Conservation (phyloP, 441 rosid genomes). For the Sinapis alba region DNA sequence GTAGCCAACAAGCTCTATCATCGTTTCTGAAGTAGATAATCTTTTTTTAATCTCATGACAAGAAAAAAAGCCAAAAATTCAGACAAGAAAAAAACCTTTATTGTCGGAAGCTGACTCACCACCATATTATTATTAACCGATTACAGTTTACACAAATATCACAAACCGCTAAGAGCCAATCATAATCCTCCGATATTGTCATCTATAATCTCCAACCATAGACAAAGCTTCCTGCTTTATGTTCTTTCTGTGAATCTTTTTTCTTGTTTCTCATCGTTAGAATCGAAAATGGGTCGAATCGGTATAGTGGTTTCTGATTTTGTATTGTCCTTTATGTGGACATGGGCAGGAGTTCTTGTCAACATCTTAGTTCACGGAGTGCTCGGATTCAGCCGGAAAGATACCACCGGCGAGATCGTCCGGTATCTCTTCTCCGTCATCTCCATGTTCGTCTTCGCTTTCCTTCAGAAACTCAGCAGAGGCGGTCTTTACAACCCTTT, state of each 20-base stretch:
- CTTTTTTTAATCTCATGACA: neutral
- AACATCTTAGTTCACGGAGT: slow-evolving; percentile 57
- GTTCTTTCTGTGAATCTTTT: neutral
- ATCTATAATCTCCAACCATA: neutral
- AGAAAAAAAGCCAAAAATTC: slow-evolving; percentile 10
- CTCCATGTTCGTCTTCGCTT: slow-evolving; percentile 73
- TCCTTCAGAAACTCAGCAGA: slow-evolving; percentile 51
- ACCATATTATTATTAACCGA: neutral
- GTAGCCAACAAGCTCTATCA: neutral
- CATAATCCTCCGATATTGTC: neutral
- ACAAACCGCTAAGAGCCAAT: slow-evolving; percentile 2
- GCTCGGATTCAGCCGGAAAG: slow-evolving; percentile 50
- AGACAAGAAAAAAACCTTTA: neutral
- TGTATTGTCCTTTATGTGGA: slow-evolving; percentile 73
- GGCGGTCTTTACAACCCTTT: slow-evolving; percentile 80
- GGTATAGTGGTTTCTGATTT: slow-evolving; percentile 60
- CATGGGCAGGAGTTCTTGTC: slow-evolving; percentile 66
- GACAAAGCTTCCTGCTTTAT: neutral
- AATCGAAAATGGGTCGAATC: slow-evolving; percentile 38
- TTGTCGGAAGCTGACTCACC: neutral
- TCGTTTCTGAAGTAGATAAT: slow-evolving; percentile 6
- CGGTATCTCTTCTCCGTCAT: slow-evolving; percentile 43
- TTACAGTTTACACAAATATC: too few species aligned
- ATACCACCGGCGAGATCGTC: slow-evolving; percentile 48
- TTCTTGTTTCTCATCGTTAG: slow-evolving; percentile 18